A percentile compares a stretch with the other conserved stretches of the same genome.
phyloP scores from a whole-genome alignment of 169 alveolate genomes.

The Plasmodium inui region DNA sequence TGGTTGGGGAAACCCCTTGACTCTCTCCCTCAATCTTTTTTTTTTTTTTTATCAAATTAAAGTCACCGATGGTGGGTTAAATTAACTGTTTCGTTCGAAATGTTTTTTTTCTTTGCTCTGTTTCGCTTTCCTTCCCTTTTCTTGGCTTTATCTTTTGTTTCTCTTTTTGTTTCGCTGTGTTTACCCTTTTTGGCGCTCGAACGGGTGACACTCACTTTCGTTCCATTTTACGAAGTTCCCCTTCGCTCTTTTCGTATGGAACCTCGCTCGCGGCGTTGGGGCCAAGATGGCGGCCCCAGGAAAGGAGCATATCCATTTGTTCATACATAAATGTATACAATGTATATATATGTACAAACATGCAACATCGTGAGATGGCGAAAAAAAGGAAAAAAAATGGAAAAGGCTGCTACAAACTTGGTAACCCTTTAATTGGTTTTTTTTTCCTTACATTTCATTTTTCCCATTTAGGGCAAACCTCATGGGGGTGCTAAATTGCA shows the following conservation, averaged over 20 bases:
- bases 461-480: neutral
- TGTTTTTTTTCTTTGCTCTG: neutral
- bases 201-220: neutral
- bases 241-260: neutral
- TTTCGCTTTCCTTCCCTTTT: neutral
- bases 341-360: neutral
- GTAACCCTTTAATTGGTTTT: neutral
- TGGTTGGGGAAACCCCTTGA: constrained; percentile 14
- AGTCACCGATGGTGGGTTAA: neutral
- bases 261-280: neutral
- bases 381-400: neutral
- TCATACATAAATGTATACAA: neutral
- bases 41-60: neutral
- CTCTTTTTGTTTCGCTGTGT: neutral
- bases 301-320: neutral
- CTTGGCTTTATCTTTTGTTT: too few species aligned
- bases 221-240: neutral
- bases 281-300: neutral
- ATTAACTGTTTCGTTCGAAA: neutral
- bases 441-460: neutral
- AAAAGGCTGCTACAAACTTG: neutral
- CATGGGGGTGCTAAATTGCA: neutral
- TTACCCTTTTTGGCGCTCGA: neutral
- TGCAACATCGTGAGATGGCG: neutral
- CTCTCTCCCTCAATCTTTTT: constrained; percentile 10